phyloP scores from a whole-genome alignment of 1,284 basidiomycete genomes.

The Volvariella volvacea region DNA sequence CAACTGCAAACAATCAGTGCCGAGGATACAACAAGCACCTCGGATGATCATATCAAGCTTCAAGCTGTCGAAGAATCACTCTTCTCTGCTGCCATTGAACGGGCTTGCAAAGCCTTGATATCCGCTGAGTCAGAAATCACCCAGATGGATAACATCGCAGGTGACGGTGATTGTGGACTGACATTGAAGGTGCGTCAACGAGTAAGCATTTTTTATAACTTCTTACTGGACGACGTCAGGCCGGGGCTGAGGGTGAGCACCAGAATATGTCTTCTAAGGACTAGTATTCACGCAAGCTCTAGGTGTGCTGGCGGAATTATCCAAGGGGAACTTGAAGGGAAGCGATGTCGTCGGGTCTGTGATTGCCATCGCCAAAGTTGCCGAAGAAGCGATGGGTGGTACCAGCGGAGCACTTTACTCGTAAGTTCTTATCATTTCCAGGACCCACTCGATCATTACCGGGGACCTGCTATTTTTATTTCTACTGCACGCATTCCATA shows the following conservation, averaged over 20 bases:
- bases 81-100: conserved; percentile 54
- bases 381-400: conserved; percentile 87
- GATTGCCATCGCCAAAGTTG: conserved; percentile 66
- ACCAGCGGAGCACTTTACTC: conserved; percentile 91
- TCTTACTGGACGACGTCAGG: conserved; percentile 10
- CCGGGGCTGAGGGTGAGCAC: conserved; percentile 28
- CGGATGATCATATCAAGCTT: conserved; percentile 18
- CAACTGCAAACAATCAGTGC: conserved; percentile 15
- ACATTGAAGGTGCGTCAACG: conserved; percentile 66
- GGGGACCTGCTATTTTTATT: background rate
- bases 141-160: conserved; percentile 76
- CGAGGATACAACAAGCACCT: conserved; percentile 10
- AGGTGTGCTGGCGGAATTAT: conserved; percentile 49
- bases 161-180: conserved; percentile 69
- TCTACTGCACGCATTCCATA: background rate
- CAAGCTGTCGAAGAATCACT: conserved; percentile 34
- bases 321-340: conserved; percentile 45
- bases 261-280: background rate
- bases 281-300: background rate
- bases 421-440: conserved; percentile 31
- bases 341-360: conserved; percentile 57
- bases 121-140: conserved; percentile 85
- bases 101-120: conserved; percentile 68
- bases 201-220: conserved; percentile 19
- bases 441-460: background rate